Percentiles rank a stretch among this genome's conserved stretches.
These are phyloP conservation scores for Pisolithus sp. DNA, from an alignment of 768 basidiomycete genomes.

Conservation along the genomic window DNA sequence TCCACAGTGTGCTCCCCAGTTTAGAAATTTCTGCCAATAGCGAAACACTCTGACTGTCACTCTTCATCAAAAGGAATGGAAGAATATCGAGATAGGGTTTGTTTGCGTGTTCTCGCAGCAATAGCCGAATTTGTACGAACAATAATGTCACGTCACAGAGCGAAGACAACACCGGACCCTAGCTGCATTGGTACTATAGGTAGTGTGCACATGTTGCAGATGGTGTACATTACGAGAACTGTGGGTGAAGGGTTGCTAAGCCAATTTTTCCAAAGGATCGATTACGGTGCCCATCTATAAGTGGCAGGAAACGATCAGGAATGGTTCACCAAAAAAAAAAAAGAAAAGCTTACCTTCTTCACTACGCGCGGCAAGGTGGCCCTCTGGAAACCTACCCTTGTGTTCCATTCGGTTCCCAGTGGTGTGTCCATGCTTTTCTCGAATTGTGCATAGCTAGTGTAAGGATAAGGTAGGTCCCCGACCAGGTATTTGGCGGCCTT, in stretches of 20 bases:
- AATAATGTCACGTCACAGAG: too few relatives aligned
- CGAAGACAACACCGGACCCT: too few relatives aligned
- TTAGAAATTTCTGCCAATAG: too few relatives aligned
- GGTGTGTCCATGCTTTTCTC: slow-evolving; percentile 79
- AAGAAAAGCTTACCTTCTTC: slow-evolving; percentile 59
- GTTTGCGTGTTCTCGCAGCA: too few relatives aligned
- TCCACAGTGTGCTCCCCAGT: too few relatives aligned
- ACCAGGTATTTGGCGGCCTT: slow-evolving; percentile 87
- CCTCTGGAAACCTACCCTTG: slow-evolving; percentile 74
- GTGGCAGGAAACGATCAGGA: slow-evolving; percentile 1
- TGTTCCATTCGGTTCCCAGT: slow-evolving; percentile 91
- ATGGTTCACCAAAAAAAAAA: slow-evolving; percentile 3
- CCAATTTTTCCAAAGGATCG: slow-evolving; percentile 56
- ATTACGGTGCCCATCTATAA: slow-evolving; percentile 64
- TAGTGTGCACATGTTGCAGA: too few relatives aligned
- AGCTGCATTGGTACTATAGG: too few relatives aligned
- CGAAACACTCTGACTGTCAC: too few relatives aligned
- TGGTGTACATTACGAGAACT: too few relatives aligned
- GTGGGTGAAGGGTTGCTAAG: slow-evolving; percentile 10
- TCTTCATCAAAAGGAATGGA: too few relatives aligned
- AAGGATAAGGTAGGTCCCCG: slow-evolving; percentile 91
- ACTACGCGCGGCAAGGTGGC: slow-evolving; percentile 80
- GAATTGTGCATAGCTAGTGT: slow-evolving; percentile 89
- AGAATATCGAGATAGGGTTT: too few relatives aligned
- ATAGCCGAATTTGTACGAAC: too few relatives aligned